A percentile compares a stretch with the other conserved stretches of the same genome.
These are phyloP conservation scores for Colletotrichum destructivum DNA, from an alignment of 2,329 filamentous ascomycete species.

Conservation along the genomic window DNA sequence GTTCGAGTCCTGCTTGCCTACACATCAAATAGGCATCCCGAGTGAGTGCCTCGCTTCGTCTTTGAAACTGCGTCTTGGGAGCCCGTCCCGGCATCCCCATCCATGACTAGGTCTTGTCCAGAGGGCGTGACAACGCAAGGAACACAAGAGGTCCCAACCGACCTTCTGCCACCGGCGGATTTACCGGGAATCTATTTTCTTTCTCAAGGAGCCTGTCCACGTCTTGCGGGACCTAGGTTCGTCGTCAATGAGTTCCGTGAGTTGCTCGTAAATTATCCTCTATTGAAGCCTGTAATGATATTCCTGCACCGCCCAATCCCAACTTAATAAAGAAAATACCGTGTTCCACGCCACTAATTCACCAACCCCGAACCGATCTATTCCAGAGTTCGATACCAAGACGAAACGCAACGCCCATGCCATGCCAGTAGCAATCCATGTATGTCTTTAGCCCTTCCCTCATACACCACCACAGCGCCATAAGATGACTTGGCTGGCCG, in stretches of 20 bases:
- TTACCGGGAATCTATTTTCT: too few species aligned
- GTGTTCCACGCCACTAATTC: neutral
- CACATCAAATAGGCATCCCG: too few species aligned
- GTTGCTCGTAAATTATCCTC: neutral
- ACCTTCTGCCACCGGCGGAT: too few species aligned
- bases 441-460: neutral
- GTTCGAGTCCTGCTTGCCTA: too few species aligned
- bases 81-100: neutral
- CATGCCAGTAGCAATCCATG: neutral
- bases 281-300: neutral
- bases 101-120: neutral
- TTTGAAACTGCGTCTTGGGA: too few species aligned
- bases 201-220: too few species aligned
- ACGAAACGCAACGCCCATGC: neutral
- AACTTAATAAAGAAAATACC: neutral
- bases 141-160: neutral
- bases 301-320: neutral
- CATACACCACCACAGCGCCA: too few species aligned
- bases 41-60: too few species aligned
- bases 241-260: neutral
- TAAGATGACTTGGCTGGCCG: too few species aligned
- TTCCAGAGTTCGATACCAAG: neutral
- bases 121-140: neutral
- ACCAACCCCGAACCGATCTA: neutral
- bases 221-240: too few species aligned